These are phyloP conservation scores for Aspergillus awamori DNA, from an alignment of 2,329 filamentous ascomycete genomes.

Conservation along the genomic window DNA sequence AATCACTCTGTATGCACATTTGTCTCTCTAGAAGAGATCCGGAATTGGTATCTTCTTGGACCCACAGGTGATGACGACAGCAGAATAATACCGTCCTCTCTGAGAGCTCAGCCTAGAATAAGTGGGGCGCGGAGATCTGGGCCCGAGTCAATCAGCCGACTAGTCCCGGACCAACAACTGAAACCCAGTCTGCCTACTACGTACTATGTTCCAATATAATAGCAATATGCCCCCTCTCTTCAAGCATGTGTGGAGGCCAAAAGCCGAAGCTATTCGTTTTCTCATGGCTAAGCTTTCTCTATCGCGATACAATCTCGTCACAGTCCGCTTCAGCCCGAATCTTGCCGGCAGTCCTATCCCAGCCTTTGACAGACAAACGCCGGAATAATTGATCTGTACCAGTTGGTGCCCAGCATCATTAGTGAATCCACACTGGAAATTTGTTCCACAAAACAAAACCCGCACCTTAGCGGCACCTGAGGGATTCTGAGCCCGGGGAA, in stretches of 20 bases:
- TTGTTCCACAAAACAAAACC: not conserved
- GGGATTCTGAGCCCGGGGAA: not conserved
- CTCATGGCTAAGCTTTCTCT: not conserved
- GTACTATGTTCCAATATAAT: not conserved
- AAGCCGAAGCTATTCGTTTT: not conserved
- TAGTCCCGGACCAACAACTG: not conserved
- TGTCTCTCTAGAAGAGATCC: too few species aligned
- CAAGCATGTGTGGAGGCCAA: not conserved
- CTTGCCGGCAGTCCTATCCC: not conserved
- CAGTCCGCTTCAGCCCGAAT: not conserved
- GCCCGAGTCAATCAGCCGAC: not conserved
- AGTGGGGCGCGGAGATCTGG: not conserved
- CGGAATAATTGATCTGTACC: not conserved
- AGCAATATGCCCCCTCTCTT: not conserved
- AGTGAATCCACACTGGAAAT: not conserved
- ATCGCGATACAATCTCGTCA: not conserved
- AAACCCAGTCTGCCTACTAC: not conserved
- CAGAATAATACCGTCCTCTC: not conserved
- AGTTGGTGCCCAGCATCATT: not conserved
- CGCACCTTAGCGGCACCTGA: not conserved
- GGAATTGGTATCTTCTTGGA: not conserved
- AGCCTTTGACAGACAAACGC: not conserved
- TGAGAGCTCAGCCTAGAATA: not conserved
- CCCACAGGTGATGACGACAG: conserved; percentile 7
- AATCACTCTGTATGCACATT: too few species aligned